phyloP scores from a whole-genome alignment of 768 basidiomycete species.

The Daedaleopsis sinensis region DNA sequence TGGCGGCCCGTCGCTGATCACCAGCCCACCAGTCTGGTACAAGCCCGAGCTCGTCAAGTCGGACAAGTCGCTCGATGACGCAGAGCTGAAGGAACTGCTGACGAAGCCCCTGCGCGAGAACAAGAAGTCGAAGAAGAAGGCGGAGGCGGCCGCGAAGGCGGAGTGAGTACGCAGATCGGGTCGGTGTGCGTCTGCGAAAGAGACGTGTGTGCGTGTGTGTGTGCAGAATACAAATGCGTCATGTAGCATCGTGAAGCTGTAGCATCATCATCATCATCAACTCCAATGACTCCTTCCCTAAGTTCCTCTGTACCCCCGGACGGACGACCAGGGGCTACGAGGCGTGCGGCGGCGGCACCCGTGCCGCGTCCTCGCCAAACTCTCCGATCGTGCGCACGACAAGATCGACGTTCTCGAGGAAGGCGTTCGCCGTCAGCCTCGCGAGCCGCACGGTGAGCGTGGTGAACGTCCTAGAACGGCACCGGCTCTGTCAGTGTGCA shows the following conservation, averaged over 20 bases:
- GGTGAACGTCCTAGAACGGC: conserved; percentile 58
- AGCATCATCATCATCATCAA: too few species aligned
- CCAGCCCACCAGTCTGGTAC: conserved; percentile 91
- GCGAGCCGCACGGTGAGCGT: conserved; percentile 86
- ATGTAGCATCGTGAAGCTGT: conserved; percentile 22
- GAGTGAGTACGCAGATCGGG: conserved; percentile 16
- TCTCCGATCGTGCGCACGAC: conserved; percentile 80
- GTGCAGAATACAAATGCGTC: conserved; percentile 20
- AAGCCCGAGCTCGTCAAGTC: conserved; percentile 89
- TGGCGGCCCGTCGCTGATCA: conserved; percentile 85
- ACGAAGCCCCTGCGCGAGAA: conserved; percentile 80
- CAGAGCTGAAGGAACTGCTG: conserved; percentile 79
- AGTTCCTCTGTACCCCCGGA: background rate
- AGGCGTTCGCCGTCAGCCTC: conserved; percentile 81
- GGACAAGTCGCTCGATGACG: conserved; percentile 87
- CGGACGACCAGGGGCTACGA: background rate
- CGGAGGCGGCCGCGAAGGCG: conserved; percentile 50
- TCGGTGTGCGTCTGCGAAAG: conserved; percentile 8
- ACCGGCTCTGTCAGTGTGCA: conserved; percentile 5
- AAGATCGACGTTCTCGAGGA: conserved; percentile 88
- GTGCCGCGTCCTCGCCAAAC: conserved; percentile 71
- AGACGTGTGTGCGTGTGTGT: background rate
- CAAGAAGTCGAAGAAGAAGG: conserved; percentile 91
- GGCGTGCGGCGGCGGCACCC: background rate
- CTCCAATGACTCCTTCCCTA: conserved; percentile 7